These are phyloP conservation scores for Cadophora malorum DNA, from an alignment of 2,329 filamentous ascomycete species.

Conservation along the genomic window DNA sequence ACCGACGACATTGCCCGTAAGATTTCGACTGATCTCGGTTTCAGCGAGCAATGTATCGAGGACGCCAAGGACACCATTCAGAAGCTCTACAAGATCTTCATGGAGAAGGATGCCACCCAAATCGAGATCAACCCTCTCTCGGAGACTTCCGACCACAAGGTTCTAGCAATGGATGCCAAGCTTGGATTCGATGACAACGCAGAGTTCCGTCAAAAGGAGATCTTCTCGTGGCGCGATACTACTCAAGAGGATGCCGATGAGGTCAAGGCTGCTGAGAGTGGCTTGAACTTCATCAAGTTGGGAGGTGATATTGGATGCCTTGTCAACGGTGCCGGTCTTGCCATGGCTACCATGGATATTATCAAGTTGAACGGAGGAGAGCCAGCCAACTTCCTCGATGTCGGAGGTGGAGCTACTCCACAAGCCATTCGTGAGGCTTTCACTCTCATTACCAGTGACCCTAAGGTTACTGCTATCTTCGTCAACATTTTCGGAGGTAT, in stretches of 20 bases:
- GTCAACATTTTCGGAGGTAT: constrained; percentile 99
- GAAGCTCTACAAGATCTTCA: constrained; percentile 99
- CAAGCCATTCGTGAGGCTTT: constrained; percentile 97
- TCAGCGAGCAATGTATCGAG: constrained; percentile 96
- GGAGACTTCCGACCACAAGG: constrained; percentile 97
- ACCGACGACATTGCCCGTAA: constrained; percentile 92
- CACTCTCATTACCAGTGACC: constrained; percentile 97
- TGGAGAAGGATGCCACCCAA: constrained; percentile 97
- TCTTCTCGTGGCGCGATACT: constrained; percentile 92
- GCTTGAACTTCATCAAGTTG: constrained; percentile 99
- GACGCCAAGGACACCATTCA: constrained; percentile 96
- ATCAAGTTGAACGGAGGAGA: constrained; percentile 98
- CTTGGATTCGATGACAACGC: constrained; percentile 99
- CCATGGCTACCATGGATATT: constrained; percentile 99
- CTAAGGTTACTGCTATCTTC: constrained; percentile 98
- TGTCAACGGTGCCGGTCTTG: constrained; percentile 97
- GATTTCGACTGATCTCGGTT: constrained; percentile 91
- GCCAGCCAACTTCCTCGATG: constrained; percentile 98
- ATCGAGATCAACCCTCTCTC: constrained; percentile 99
- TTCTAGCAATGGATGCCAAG: constrained; percentile 99
- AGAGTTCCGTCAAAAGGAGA: constrained; percentile 95
- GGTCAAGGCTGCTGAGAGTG: constrained; percentile 92
- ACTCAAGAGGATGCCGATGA: constrained; percentile 97
- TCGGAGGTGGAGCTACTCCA: constrained; percentile 95
- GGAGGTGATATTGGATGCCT: constrained; percentile 99